These are phyloP conservation scores for Penicillium crustosum DNA, from an alignment of 2,329 filamentous ascomycete species.

Conservation along the genomic window DNA sequence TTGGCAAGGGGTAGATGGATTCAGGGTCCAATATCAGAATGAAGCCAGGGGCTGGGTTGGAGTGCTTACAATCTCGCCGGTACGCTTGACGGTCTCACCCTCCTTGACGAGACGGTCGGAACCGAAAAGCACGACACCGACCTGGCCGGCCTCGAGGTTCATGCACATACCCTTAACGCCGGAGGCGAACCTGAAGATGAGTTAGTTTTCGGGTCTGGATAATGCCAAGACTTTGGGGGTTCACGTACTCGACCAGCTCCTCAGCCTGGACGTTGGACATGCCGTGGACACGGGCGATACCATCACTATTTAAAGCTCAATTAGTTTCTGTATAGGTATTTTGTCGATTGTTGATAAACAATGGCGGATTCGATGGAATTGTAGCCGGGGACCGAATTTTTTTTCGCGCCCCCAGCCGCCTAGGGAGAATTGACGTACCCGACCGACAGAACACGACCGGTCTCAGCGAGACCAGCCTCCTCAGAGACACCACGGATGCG, in stretches of 20 bases:
- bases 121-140: constrained; percentile 99
- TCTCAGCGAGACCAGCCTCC: constrained; percentile 95
- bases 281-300: constrained; percentile 99
- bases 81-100: constrained; percentile 99
- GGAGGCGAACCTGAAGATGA: constrained; percentile 78
- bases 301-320: constrained; percentile 69
- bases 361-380: constrained; percentile 29
- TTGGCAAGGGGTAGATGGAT: background rate
- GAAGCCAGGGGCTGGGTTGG: constrained; percentile 2
- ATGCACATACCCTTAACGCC: constrained; percentile 99
- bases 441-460: constrained; percentile 96
- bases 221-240: constrained; percentile 20
- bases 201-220: constrained; percentile 26
- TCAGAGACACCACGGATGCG: constrained; percentile 98
- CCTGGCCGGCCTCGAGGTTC: constrained; percentile 99
- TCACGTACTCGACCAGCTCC: constrained; percentile 96
- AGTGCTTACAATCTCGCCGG: constrained; percentile 89
- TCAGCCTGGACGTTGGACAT: constrained; percentile 99
- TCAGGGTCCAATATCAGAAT: constrained; percentile 8
- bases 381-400: constrained; percentile 33
- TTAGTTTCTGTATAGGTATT: constrained; percentile 18
- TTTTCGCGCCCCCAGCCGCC: constrained; percentile 18
- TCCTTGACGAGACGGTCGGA: constrained; percentile 99
- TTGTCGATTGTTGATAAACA: constrained; percentile 12
- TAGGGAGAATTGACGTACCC: constrained; percentile 67